These are phyloP conservation scores for Talaromyces islandicus DNA, from an alignment of 2,329 filamentous ascomycete genomes.

Conservation along the genomic window DNA sequence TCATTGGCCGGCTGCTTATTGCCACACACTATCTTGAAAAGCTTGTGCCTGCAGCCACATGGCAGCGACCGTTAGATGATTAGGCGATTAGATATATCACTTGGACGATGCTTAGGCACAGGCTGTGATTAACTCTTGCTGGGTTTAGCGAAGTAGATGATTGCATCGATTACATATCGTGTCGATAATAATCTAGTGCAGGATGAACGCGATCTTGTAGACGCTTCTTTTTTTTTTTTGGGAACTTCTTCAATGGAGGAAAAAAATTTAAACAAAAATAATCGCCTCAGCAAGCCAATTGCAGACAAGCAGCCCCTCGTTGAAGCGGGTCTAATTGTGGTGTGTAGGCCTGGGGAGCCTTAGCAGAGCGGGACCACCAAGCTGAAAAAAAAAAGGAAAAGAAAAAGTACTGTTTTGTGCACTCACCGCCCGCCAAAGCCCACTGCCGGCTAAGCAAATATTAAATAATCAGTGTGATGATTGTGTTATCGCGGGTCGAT, in stretches of 20 bases:
- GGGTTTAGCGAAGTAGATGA: background rate
- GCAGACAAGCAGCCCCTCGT: background rate
- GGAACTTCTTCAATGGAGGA: background rate
- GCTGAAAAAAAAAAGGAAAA: background rate
- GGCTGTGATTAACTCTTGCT: background rate
- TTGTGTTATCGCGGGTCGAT: background rate
- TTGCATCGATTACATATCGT: background rate
- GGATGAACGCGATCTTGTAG: background rate
- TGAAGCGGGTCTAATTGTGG: background rate
- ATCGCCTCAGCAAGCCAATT: background rate
- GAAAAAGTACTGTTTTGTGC: background rate
- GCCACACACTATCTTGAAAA: background rate
- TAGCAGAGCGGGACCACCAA: background rate
- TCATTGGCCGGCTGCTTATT: background rate
- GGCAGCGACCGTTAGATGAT: background rate
- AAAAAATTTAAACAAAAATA: background rate
- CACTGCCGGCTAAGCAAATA: background rate
- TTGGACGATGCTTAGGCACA: background rate
- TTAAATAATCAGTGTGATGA: background rate
- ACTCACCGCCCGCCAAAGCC: slow-evolving; percentile 1
- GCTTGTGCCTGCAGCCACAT: background rate
- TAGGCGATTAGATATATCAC: background rate
- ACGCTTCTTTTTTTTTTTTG: background rate
- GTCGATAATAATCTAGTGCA: background rate
- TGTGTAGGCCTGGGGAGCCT: background rate